Evolutionary conservation across 805 yeast species (phyloP).

Genomic region (Myxozyma nipponensis): DNA sequence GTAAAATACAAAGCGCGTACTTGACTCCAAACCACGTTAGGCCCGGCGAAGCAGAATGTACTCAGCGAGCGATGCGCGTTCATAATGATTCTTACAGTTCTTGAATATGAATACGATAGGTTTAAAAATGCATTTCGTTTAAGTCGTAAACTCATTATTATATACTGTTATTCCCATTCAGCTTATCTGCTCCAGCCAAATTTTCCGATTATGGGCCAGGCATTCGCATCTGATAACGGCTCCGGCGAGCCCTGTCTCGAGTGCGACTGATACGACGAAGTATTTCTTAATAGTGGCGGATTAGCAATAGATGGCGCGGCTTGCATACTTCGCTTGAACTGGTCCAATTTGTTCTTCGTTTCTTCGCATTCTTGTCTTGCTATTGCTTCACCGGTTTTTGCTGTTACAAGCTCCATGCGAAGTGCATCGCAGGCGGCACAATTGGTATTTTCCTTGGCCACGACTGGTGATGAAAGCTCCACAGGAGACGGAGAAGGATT

Average conservation of each 20-base stretch:
- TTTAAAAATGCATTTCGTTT: no score
- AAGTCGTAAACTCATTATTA: no score
- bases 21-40: no score
- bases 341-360: slow-evolving; percentile 27
- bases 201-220: slow-evolving; percentile 22
- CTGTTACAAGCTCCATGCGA: slow-evolving; percentile 33
- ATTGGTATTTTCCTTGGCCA: not conserved
- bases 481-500: not conserved
- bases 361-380: slow-evolving; percentile 35
- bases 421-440: slow-evolving; percentile 33
- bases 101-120: no score
- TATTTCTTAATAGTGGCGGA: not conserved
- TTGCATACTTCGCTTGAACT: slow-evolving; percentile 6
- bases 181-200: slow-evolving; percentile 21
- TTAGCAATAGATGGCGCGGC: not conserved
- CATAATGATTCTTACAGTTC: no score
- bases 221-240: not conserved
- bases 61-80: no score
- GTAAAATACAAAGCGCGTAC: no score
- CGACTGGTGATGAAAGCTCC: not conserved
- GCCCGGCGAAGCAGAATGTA: no score
- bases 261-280: not conserved
- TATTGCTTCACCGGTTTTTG: slow-evolving; percentile 33
- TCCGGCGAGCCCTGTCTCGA: not conserved
- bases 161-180: no score